Percentiles rank a stretch among this genome's conserved stretches.
These are phyloP conservation scores for Fusarium verrucosum DNA, from an alignment of 2,329 filamentous ascomycete genomes.

Conservation along the genomic window DNA sequence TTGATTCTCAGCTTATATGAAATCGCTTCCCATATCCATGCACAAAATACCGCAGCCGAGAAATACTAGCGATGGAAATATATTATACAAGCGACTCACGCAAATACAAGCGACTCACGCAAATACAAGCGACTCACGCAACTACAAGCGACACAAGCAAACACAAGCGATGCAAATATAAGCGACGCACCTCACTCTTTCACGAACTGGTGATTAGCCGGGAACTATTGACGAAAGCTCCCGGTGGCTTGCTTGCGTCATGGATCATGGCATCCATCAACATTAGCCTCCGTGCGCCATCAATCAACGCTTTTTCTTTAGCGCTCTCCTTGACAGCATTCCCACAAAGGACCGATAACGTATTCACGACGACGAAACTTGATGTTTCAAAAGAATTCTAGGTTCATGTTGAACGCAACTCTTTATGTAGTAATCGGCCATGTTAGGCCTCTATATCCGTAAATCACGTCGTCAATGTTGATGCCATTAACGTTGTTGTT, in stretches of 20 bases:
- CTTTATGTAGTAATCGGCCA: neutral
- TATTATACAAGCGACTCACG: too few relatives aligned
- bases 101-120: too few relatives aligned
- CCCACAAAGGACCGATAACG: neutral
- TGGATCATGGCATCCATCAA: conserved; percentile 1
- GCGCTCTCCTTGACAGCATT: conserved; percentile 4
- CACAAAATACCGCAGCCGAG: too few relatives aligned
- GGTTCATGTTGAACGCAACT: neutral
- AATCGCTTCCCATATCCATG: neutral
- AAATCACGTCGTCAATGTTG: conserved; percentile 9
- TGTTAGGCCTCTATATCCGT: neutral
- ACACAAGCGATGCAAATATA: too few relatives aligned
- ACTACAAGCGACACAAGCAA: too few relatives aligned
- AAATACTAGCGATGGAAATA: too few relatives aligned
- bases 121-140: too few relatives aligned
- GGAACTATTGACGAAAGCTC: conserved; percentile 14
- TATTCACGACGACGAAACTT: neutral
- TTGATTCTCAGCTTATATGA: neutral
- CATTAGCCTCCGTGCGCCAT: conserved; percentile 5
- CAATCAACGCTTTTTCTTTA: conserved; percentile 1
- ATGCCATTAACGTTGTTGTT: conserved; percentile 8
- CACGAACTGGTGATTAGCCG: neutral
- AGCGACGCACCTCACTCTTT: neutral
- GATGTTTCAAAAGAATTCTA: neutral
- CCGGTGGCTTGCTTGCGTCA: conserved; percentile 26